Conservation (phyloP, 352 stramenopile species). For the Phytophthora boehmeriae region DNA sequence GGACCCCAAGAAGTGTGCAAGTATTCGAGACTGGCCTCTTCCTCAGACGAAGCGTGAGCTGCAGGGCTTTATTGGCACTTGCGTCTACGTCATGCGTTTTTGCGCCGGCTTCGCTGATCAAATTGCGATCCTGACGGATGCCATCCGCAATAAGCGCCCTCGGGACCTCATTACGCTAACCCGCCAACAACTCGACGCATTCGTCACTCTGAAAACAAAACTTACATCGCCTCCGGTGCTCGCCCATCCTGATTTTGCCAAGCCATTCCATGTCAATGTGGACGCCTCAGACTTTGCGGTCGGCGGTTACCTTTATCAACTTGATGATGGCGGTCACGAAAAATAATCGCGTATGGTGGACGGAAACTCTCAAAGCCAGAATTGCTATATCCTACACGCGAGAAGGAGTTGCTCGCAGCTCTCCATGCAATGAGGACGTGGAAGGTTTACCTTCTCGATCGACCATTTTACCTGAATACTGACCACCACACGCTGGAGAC, state of each 20-base stretch:
- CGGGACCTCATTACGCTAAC: not conserved
- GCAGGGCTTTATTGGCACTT: conserved; percentile 4
- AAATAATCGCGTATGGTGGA: conserved; percentile 13
- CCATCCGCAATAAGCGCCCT: not conserved
- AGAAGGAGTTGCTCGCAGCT: conserved; percentile 13
- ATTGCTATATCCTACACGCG: conserved; percentile 3
- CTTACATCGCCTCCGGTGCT: conserved; percentile 3
- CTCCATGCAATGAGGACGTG: conserved; percentile 11
- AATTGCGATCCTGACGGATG: not conserved
- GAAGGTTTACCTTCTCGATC: conserved; percentile 10
- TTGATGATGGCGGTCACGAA: conserved; percentile 1
- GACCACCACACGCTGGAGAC: conserved; percentile 11
- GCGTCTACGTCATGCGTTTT: conserved; percentile 7
- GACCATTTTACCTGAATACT: conserved; percentile 5
- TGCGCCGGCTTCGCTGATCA: conserved; percentile 1
- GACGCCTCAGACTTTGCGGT: conserved; percentile 14
- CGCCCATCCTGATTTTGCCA: conserved; percentile 5
- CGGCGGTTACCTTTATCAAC: conserved; percentile 16
- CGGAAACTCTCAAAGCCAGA: conserved; percentile 17
- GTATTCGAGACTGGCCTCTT: not conserved
- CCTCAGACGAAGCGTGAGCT: conserved; percentile 1
- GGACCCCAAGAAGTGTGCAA: not conserved
- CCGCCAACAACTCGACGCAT: not conserved
- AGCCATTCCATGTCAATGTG: conserved; percentile 9
- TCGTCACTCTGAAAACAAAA: conserved; percentile 1